Conservation (phyloP, 2,329 filamentous ascomycete species). For the Scopulariopsis brevicaulis region DNA sequence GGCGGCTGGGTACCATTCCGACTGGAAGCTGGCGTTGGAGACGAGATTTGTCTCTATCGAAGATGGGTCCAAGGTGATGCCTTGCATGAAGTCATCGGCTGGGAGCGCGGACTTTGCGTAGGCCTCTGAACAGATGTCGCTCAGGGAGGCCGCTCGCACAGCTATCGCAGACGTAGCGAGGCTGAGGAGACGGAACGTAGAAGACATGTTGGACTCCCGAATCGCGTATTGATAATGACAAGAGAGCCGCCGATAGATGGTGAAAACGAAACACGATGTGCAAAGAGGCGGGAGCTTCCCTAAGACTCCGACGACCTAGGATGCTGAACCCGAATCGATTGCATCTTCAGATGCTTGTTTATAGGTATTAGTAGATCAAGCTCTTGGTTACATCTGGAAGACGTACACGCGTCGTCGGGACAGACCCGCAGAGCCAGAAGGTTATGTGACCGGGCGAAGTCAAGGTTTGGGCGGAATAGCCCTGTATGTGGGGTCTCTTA, state of each 20-base stretch:
- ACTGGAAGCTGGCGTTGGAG: conserved; percentile 5
- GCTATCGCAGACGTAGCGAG: not conserved
- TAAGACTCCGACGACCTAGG: no score
- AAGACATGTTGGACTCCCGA: not conserved
- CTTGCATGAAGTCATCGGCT: conserved; percentile 7
- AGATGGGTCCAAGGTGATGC: conserved; percentile 21
- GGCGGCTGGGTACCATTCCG: conserved; percentile 12
- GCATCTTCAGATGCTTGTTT: no score
- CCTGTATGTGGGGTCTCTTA: not conserved
- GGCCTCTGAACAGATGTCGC: not conserved
- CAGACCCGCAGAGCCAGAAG: not conserved
- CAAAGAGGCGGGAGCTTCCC: no score
- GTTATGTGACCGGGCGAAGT: not conserved
- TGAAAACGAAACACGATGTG: no score
- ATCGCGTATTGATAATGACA: not conserved
- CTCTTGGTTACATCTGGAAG: not conserved
- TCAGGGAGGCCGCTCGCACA: not conserved
- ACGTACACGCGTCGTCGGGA: not conserved
- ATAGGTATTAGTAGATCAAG: not conserved
- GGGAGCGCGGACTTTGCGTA: conserved; percentile 7
- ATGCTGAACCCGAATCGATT: no score
- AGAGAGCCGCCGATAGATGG: not conserved
- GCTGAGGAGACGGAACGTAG: not conserved
- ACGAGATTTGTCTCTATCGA: conserved; percentile 20
- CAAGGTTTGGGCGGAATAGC: not conserved